These are phyloP conservation scores for Grifola frondosa DNA, from an alignment of 1,284 basidiomycete species.

Conservation along the genomic window DNA sequence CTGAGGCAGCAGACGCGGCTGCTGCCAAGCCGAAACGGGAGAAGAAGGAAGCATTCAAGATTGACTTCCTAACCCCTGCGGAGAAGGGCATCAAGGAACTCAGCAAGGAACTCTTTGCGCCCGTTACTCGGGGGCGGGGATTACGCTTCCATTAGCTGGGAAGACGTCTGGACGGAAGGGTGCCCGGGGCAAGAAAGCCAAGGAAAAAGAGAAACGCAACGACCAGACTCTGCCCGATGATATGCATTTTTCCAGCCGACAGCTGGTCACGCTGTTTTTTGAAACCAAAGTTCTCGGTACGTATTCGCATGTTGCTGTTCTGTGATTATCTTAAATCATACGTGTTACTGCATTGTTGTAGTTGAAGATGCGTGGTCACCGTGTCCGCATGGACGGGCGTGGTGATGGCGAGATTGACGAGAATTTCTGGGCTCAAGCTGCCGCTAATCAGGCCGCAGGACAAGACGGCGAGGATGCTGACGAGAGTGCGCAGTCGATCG, in stretches of 20 bases:
- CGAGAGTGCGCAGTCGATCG: conserved; percentile 52
- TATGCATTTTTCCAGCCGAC: conserved; percentile 93
- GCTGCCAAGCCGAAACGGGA: conserved; percentile 60
- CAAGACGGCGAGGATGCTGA: conserved; percentile 56
- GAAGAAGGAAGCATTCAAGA: conserved; percentile 86
- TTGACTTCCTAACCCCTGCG: conserved; percentile 77
- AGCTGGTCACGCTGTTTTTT: conserved; percentile 90
- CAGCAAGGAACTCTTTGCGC: conserved; percentile 80
- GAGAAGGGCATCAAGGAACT: conserved; percentile 70
- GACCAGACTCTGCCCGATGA: conserved; percentile 91
- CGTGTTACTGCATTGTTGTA: conserved; percentile 28
- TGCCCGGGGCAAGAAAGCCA: conserved; percentile 45
- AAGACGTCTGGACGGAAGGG: conserved; percentile 46
- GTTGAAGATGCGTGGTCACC: conserved; percentile 80
- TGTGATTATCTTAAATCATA: background rate
- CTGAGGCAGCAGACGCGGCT: conserved; percentile 48
- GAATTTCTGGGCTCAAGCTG: conserved; percentile 93
- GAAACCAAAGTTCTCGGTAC: conserved; percentile 91
- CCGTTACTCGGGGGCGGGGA: conserved; percentile 62
- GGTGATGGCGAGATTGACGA: conserved; percentile 88
- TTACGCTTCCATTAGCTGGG: conserved; percentile 57
- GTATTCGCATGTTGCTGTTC: conserved; percentile 30
- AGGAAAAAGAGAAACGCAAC: conserved; percentile 55
- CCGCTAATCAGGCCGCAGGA: conserved; percentile 73
- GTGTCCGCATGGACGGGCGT: conserved; percentile 53